Evolutionary conservation across 768 basidiomycete genomes (phyloP), one percentile per base, ranked within the genome.

Genomic region (Tephrocybe rancida): DNA sequence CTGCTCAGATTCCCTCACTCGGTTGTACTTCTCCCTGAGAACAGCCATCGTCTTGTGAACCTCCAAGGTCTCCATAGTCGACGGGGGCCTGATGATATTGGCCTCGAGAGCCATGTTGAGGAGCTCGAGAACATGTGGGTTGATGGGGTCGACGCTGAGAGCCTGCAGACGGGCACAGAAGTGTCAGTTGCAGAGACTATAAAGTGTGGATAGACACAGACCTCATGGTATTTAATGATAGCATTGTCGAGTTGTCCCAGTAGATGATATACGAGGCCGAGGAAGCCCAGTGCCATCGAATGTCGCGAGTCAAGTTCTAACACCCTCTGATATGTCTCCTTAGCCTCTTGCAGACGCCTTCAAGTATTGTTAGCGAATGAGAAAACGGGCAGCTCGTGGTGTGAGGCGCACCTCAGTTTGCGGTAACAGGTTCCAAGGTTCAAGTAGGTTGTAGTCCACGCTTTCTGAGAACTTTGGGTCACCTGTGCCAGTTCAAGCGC

Each of bases 171-270:
- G 50, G 46, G 39, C 35, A 25, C 34, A 35, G 37, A 50, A 38
- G 18, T 27, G 35, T 44, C n/a, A 35, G 22, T 52, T 6, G 32
- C 27, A 10, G 14, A 13, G 32, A 42, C 44, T 37, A 37, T 18
- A 47, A 19, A 10, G 25, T 42, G 27, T 10, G 22, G 22, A 25
- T 37, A 39, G 32, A 26, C 4, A 54, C 84, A 34, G 49, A 94
- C 95, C 76, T 95, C 92, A 66, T 99, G 97, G 60, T 97, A 98
- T 55, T 86, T 87, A 32, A 92, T 73, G 59, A 99, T 95, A 2
- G 96, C 91, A 11, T 81, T 80, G 59, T 95, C 87, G 5, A 87
- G 69, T 44, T 92, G 77, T 21, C 83, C 84, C 57, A 85, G 72
- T 16, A 91, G 74, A 60, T 97, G 94, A 61, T 88, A 77, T 2